These are phyloP conservation scores for Thymus mandschuricus DNA, from an alignment of 257 asterid genomes.

Conservation along the genomic window DNA sequence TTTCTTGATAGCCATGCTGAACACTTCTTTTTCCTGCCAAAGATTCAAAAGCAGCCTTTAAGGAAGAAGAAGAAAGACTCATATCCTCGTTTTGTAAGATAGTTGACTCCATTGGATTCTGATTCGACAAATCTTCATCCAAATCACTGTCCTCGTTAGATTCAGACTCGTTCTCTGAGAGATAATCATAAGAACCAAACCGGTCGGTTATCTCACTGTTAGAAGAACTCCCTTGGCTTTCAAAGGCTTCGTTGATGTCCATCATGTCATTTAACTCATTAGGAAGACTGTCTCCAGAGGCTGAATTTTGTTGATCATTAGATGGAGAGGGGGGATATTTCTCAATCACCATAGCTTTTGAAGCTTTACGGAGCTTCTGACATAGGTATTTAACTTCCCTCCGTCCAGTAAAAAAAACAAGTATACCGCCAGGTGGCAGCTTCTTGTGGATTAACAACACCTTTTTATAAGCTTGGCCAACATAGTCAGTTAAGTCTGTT, in stretches of 20 bases:
- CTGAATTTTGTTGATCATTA: no score
- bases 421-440: slow-evolving; percentile 91
- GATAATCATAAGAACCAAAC: slow-evolving; percentile 44
- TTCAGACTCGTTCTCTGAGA: slow-evolving; percentile 46
- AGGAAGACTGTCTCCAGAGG: no score
- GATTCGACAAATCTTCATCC: slow-evolving; percentile 57
- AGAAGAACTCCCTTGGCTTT: slow-evolving; percentile 47
- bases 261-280: background rate
- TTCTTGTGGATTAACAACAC: slow-evolving; percentile 85
- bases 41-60: slow-evolving; percentile 75
- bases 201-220: slow-evolving; percentile 61
- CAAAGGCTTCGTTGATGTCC: slow-evolving; percentile 81
- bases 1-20: no score
- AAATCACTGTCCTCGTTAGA: slow-evolving; percentile 20
- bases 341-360: slow-evolving; percentile 42
- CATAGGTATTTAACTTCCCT: slow-evolving; percentile 85
- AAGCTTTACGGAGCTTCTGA: slow-evolving; percentile 63
- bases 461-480: slow-evolving; percentile 87
- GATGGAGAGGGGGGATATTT: no score
- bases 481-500: slow-evolving; percentile 77
- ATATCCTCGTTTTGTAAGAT: no score
- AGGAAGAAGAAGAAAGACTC: no score
- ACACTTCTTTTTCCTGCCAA: slow-evolving; percentile 47
- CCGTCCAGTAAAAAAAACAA: slow-evolving; percentile 91
- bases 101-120: no score